Evolutionary conservation across 1,284 basidiomycete genomes (phyloP).

Genomic region (Lentinula novae-zelandiae): DNA sequence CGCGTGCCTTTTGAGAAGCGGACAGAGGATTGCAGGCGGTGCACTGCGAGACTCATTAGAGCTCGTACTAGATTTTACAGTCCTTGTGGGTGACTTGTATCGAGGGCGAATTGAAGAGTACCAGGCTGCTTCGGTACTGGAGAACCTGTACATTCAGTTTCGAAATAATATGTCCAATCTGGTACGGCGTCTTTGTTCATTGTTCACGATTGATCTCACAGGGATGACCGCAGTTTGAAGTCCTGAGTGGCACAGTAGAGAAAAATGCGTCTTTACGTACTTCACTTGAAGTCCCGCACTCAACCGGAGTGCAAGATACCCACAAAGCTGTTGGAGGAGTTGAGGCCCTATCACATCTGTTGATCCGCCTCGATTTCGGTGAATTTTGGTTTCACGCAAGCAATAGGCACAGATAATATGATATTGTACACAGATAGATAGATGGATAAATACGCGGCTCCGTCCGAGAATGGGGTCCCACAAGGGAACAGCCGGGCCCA

Average conservation of each 20-base stretch:
- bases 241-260: conserved; percentile 40
- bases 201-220: not conserved
- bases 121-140: conserved; percentile 51
- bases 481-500: too few species aligned
- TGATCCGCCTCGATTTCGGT: conserved; percentile 40
- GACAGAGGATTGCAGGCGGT: conserved; percentile 66
- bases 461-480: too few species aligned
- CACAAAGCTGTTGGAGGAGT: conserved; percentile 39
- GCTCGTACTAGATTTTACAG: conserved; percentile 66
- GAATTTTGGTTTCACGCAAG: conserved; percentile 41
- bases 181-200: conserved; percentile 39
- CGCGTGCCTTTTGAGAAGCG: conserved; percentile 73
- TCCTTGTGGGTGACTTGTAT: conserved; percentile 62
- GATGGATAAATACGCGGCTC: too few species aligned
- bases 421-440: not conserved
- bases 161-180: conserved; percentile 50
- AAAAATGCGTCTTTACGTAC: conserved; percentile 25
- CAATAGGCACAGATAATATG: not conserved
- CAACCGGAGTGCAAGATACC: conserved; percentile 18
- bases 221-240: conserved; percentile 28
- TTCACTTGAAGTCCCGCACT: conserved; percentile 17
- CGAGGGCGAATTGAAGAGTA: conserved; percentile 54
- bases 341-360: conserved; percentile 44
- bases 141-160: conserved; percentile 54
- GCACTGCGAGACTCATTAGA: conserved; percentile 65